Evolutionary conservation across 2,329 filamentous ascomycete genomes (phyloP), one percentile per base, ranked within the genome.

Genomic region (Colletotrichum filicis): DNA sequence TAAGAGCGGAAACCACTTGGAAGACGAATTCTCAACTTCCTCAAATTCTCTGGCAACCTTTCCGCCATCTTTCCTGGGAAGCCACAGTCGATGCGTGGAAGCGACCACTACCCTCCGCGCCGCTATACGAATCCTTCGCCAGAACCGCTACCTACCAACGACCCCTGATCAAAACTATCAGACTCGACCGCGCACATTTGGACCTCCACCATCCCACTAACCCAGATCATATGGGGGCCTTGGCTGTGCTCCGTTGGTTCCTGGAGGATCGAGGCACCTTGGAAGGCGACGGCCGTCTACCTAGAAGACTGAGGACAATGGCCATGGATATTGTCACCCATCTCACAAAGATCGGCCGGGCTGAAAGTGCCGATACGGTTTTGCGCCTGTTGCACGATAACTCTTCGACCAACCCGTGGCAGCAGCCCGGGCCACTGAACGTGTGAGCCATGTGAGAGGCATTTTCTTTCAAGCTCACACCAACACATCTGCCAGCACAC

Each of bases 191-290:
- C 37, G 89, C 89, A 0, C 89, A 91, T 75, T 81, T 91, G 4
- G 83, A 87, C 32, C 82, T 91, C 1, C 83, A 88, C 69, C 89
- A 91, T 76, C 89, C 89, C 0, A 86, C 85, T 0, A 81, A 82
- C 2, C 89, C 89, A 0, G 83, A 84, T 30, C 83, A 86, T 26
- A 78, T 81, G 2, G 82, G 83, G 1, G 89, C 89, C 0, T 76
- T 91, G 12, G 77, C 82, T 42, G 37, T 42, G 14, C 37, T 42
- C 37, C 37, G 37, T 19, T 42, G 37, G 2, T 85, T 87, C 66
- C 84, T 91, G 22, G 74, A 79, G 6, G 73, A 76, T 75, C 30
- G 59, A 73, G 16, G 52, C 11, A 52, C 49, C 19, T 11, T 49
- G 9, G 68, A 71, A n/a, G 24, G 55, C 16, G 22, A 26, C n/a